Base-by-base conservation (phyloP, 2,329 filamentous ascomycete species). In the Fusarium chlamydosporum region DNA sequence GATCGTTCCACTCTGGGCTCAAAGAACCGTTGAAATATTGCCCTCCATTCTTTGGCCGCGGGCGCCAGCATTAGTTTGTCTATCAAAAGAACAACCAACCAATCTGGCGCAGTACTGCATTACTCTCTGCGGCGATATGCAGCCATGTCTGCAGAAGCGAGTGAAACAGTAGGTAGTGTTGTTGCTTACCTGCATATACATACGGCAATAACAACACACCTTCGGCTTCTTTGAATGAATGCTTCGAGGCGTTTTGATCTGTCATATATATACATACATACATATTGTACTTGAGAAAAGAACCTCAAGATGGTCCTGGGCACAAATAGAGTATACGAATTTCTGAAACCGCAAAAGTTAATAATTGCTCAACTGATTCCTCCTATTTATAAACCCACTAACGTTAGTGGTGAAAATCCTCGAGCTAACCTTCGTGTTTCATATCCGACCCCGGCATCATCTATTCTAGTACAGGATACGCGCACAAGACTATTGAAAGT, bases 371-470 rank as follows among this genome's bases (percentile, higher is more conserved):
- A 46, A 52, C 18, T 33, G 26, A 34, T 42, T 35, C 29, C 33
- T 54, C 55, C 65, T 66, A 68, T 69, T 66, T 66, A 61, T 68
- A 66, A 65, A 52, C 45, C 29, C 31, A 27, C 40, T 61, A n/a
- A n/a, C n/a, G n/a, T n/a, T n/a, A 67, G 62, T 56, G 59, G 34
- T 31, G 31, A 57, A 55, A 55, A 45, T 63, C 58, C 20, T 50
- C 42, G 13, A 61, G 48, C 62, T 51, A 63, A 37, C 33, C 20
- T 40, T 35, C 42, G 35, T 66, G 65, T 68, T 68, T 68, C 65
- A 66, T 48, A 66, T 35, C 38, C 38, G 18, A 65, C 35, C 61
- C 61, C 37, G 27, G 60, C 16, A 47, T 56, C 42, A 45, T 52
- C 27, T 42, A 46, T 52, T 20, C 61, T 20, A 41, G 40, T 37